phyloP scores from a whole-genome alignment of 768 basidiomycete genomes.

The Russula virescens region DNA sequence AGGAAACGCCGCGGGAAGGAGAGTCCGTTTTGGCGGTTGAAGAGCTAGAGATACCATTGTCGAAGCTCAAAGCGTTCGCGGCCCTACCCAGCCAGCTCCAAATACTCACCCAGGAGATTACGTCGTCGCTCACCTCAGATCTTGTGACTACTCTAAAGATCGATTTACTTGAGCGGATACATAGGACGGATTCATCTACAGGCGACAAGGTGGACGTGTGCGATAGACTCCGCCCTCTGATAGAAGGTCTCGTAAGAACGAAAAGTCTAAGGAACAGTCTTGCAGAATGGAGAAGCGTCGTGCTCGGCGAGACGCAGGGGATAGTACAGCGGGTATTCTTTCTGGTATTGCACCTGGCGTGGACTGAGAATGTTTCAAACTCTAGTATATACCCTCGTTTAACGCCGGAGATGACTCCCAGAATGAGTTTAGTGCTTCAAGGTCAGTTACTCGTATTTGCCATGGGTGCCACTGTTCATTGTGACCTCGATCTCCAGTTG shows the following conservation, averaged over 20 bases:
- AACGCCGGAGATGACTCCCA: conserved; percentile 47
- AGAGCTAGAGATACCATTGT: conserved; percentile 45
- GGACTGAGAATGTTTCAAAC: not conserved
- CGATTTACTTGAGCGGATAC: conserved; percentile 56
- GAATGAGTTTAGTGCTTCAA: conserved; percentile 26
- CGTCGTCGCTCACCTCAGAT: conserved; percentile 69
- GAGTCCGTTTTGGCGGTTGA: not conserved
- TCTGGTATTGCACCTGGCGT: not conserved
- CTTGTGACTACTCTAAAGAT: conserved; percentile 62
- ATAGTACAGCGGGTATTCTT: conserved; percentile 54
- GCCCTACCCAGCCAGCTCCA: conserved; percentile 69
- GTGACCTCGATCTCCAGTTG: conserved; percentile 30
- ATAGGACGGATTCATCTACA: not conserved
- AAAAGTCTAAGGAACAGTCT: conserved; percentile 64
- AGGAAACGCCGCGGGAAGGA: conserved; percentile 20
- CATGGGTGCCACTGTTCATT: not conserved
- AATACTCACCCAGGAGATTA: conserved; percentile 68
- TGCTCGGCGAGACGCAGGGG: conserved; percentile 52
- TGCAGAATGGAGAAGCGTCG: conserved; percentile 64
- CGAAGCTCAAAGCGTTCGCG: conserved; percentile 65
- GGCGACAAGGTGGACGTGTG: conserved; percentile 34
- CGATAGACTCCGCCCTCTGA: conserved; percentile 63
- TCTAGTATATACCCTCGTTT: conserved; percentile 55
- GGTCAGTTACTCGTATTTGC: not conserved
- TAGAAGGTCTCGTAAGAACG: conserved; percentile 73